Percentiles rank a stretch among this genome's conserved stretches.
These are phyloP conservation scores for Styphnolobium japonicum DNA, from an alignment of 306 rosid species.

Conservation along the genomic window DNA sequence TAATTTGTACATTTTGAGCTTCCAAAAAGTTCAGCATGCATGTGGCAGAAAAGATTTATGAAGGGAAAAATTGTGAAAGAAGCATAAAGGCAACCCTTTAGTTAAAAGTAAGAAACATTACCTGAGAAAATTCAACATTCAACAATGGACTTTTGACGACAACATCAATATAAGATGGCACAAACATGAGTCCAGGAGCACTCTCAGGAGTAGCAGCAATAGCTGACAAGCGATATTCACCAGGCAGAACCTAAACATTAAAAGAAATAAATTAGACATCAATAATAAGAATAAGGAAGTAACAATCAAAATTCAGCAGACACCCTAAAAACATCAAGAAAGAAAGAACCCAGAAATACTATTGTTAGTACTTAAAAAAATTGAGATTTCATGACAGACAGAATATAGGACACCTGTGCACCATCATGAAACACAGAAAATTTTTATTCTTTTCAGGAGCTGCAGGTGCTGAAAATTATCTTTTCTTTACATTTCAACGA, in stretches of 20 bases:
- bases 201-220: conserved; percentile 72
- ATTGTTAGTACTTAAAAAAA: not conserved
- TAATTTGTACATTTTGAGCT: not conserved
- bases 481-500: conserved; percentile 3
- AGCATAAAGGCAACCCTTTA: not conserved
- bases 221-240: conserved; percentile 94
- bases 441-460: not conserved
- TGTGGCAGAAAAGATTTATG: not conserved
- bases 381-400: not conserved
- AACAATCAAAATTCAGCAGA: conserved; percentile 18
- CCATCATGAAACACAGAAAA: not conserved
- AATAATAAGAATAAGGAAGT: not conserved
- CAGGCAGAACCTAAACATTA: conserved; percentile 70
- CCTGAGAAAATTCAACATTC: conserved; percentile 88
- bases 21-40: conserved; percentile 20
- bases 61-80: not conserved
- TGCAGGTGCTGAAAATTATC: conserved; percentile 5
- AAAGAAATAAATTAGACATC: conserved; percentile 11
- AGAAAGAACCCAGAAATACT: conserved; percentile 9
- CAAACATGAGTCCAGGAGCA: conserved; percentile 81
- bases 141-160: conserved; percentile 72
- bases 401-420: not conserved
- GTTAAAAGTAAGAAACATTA: conserved; percentile 24
- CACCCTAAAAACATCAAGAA: not conserved
- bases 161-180: conserved; percentile 80